These are phyloP conservation scores for Solanum ahanhuiri DNA, from an alignment of 257 asterid genomes.

Conservation along the genomic window DNA sequence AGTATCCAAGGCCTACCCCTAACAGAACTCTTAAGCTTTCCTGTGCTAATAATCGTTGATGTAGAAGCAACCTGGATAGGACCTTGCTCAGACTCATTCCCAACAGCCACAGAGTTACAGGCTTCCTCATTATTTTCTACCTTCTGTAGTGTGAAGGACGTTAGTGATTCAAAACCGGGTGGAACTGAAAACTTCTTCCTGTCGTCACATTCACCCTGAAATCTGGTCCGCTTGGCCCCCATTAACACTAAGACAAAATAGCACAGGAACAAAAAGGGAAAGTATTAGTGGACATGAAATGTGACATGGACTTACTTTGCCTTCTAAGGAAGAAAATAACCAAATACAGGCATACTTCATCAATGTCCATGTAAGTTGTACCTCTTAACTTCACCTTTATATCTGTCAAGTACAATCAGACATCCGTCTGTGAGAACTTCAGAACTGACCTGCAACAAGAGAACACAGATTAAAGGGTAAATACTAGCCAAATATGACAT, in stretches of 20 bases:
- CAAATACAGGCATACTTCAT: neutral
- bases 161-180: slow-evolving; percentile 71
- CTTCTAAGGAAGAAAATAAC: neutral
- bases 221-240: slow-evolving; percentile 23
- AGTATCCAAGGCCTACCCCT: slow-evolving; percentile 40
- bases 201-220: neutral
- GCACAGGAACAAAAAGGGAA: neutral
- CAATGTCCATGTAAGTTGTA: neutral
- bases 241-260: slow-evolving; percentile 16
- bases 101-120: slow-evolving; percentile 9
- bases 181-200: slow-evolving; percentile 33
- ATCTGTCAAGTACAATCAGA: neutral
- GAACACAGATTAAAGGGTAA: neutral
- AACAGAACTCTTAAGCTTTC: slow-evolving; percentile 25
- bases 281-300: neutral
- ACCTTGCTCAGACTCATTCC: slow-evolving; percentile 5
- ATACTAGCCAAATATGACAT: neutral
- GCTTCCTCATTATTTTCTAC: slow-evolving; percentile 10
- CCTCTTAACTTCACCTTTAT: neutral
- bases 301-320: neutral
- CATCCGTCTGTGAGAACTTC: neutral
- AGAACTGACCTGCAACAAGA: neutral
- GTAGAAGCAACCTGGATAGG: slow-evolving; percentile 7
- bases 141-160: slow-evolving; percentile 44
- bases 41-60: slow-evolving; percentile 17